A percentile compares a stretch with the other conserved stretches of the same genome.
Conservation (phyloP, 225 moss, liverwort and hornwort species). For the Straminergon stramineum region DNA sequence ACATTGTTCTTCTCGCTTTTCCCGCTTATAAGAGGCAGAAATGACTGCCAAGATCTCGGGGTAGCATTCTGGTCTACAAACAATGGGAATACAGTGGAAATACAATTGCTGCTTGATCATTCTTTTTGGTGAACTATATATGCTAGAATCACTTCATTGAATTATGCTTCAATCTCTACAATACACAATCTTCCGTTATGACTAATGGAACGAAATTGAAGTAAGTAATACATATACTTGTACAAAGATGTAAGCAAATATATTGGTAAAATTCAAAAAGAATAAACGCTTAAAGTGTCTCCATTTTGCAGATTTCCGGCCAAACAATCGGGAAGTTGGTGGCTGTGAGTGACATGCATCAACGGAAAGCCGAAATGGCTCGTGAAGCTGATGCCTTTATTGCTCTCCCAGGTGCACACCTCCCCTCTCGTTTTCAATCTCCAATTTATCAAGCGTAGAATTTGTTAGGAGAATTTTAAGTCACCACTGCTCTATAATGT, state of each 20-base stretch:
- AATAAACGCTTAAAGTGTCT: neutral
- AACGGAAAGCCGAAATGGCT: constrained; percentile 89
- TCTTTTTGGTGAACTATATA: neutral
- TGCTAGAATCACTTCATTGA: neutral
- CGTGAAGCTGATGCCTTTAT: constrained; percentile 88
- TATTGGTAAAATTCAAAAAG: neutral
- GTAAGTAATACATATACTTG: neutral
- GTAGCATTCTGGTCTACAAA: neutral
- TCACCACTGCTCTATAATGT: neutral
- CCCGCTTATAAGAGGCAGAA: neutral
- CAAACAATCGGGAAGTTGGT: constrained; percentile 60
- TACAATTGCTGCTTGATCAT: neutral
- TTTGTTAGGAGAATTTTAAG: neutral
- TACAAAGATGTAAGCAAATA: neutral
- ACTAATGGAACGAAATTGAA: neutral
- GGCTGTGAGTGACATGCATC: constrained; percentile 78
- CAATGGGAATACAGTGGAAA: neutral
- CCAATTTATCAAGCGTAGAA: neutral
- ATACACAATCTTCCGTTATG: neutral
- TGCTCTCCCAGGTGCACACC: constrained; percentile 61
- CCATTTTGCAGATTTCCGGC: constrained; percentile 49
- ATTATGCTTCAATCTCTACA: neutral
- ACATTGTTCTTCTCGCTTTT: neutral
- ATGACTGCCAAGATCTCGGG: neutral
- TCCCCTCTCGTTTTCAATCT: neutral